Evolutionary conservation across 2,329 filamentous ascomycete species (phyloP), one percentile per base, ranked within the genome.

Genomic region (Allantophomopsis lycopodina): DNA sequence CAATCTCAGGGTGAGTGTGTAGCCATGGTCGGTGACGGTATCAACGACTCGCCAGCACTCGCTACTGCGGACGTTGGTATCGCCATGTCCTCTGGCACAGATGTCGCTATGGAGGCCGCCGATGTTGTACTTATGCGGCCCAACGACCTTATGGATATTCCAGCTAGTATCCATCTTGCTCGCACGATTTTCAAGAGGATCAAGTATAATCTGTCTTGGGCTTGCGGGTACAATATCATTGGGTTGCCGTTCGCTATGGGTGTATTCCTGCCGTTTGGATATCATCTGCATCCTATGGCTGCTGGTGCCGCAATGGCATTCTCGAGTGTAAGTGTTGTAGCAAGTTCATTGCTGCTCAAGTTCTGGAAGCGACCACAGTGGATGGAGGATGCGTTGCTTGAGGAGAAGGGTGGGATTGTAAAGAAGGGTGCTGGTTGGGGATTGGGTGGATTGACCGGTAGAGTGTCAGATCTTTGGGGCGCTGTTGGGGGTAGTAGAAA

Each of bases 241-340:
- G 91, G 91, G 2, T 69, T 98, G 12, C 91, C 91, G 2, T 93
- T 98, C 51, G 91, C 91, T 32, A 96, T 96, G 91, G 91, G 91
- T 17, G 64, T 96, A 51, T 93, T 96, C 65, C 66, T 98, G 4
- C 89, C 91, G 1, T 76, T 94, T 48, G 91, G 89, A 23, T 74
- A 83, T 44, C 79, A 87, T 52, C 67, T 96, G 47, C 91, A 94
- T 49, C 88, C 91, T 17, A 89, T 96, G 79, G 87, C 88, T 37
- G 91, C 91, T 1, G 88, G 87, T 15, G 86, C 84, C 3, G 91
- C 91, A 37, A 96, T 98, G 88, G 89, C 88, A 2, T 76, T 73
- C 47, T 91, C 83, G 42, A 89, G 82, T 48, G 86, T 98, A 36
- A 91, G 82, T 43, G 91, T 98, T 4, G 89, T 96, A 1, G 67